Conservation (phyloP, 768 basidiomycete species). For the Lepiota brunneoincarnata region DNA sequence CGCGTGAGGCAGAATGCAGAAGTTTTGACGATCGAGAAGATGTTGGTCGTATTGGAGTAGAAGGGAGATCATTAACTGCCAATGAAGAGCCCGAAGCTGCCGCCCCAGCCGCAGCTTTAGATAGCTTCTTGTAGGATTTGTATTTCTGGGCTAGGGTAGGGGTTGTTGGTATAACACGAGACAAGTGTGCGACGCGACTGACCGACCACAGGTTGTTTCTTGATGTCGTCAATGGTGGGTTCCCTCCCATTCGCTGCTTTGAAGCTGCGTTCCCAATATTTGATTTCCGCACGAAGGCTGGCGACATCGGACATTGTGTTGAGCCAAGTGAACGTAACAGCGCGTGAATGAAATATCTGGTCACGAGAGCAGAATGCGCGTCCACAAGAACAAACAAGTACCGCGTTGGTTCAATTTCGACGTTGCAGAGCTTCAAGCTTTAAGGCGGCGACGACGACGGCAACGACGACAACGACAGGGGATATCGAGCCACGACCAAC, state of each 20-base stretch:
- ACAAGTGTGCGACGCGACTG: conserved; percentile 21
- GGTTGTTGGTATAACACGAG: conserved; percentile 15
- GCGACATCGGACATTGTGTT: conserved; percentile 41
- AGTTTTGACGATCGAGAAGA: conserved; percentile 28
- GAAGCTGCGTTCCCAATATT: conserved; percentile 75
- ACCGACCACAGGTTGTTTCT: conserved; percentile 61
- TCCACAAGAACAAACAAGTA: conserved; percentile 38
- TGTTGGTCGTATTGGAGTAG: conserved; percentile 34
- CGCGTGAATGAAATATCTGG: conserved; percentile 13
- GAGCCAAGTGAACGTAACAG: conserved; percentile 12
- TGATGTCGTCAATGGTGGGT: conserved; percentile 72
- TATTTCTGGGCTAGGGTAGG: conserved; percentile 65
- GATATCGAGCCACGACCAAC: neutral
- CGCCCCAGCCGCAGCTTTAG: conserved; percentile 37
- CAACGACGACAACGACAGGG: neutral
- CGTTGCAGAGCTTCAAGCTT: conserved; percentile 1
- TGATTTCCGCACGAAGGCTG: conserved; percentile 65
- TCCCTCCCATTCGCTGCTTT: conserved; percentile 50
- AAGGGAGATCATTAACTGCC: conserved; percentile 26
- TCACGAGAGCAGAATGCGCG: conserved; percentile 24
- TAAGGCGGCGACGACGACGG: neutral
- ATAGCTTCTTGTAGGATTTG: conserved; percentile 76
- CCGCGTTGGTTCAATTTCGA: conserved; percentile 20
- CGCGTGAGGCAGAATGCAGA: conserved; percentile 48
- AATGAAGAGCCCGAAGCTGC: conserved; percentile 2